Conservation (phyloP, 1,284 basidiomycete genomes). For the Puccinia horiana region DNA sequence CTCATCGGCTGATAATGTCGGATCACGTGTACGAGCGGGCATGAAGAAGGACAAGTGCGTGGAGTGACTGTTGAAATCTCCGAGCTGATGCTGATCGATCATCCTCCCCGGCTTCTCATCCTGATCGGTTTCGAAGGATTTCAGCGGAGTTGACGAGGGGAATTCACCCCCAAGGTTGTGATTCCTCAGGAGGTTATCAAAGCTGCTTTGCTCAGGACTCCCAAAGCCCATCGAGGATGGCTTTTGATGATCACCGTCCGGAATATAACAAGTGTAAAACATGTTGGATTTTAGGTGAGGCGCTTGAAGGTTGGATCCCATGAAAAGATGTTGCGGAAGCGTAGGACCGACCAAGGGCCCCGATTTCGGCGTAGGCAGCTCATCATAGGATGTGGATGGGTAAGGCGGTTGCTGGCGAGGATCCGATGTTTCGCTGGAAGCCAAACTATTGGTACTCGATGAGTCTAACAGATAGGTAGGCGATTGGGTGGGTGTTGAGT, state of each 20-base stretch:
- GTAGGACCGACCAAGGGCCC: neutral
- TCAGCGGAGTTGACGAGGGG: neutral
- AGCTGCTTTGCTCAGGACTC: neutral
- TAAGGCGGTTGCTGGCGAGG: neutral
- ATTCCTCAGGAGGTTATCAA: neutral
- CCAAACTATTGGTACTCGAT: neutral
- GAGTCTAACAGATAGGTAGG: conserved; percentile 39
- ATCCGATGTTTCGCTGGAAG: conserved; percentile 23
- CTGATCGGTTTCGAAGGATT: neutral
- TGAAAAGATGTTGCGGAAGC: neutral
- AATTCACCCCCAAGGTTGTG: neutral
- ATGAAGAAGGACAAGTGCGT: neutral
- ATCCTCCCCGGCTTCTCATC: neutral
- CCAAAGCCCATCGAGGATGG: neutral
- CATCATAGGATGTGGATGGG: conserved; percentile 14
- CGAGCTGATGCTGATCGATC: neutral
- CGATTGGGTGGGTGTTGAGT: conserved; percentile 38
- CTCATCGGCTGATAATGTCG: neutral
- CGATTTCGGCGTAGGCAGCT: conserved; percentile 19
- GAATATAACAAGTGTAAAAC: neutral
- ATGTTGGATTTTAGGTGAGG: conserved; percentile 10
- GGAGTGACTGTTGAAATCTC: neutral
- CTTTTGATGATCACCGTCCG: neutral
- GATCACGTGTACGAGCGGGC: neutral
- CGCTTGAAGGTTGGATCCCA: neutral